Evolutionary conservation across 805 yeast species (phyloP), one percentile per base, ranked within the genome.

Genomic region (Spathaspora hagerdaliae): DNA sequence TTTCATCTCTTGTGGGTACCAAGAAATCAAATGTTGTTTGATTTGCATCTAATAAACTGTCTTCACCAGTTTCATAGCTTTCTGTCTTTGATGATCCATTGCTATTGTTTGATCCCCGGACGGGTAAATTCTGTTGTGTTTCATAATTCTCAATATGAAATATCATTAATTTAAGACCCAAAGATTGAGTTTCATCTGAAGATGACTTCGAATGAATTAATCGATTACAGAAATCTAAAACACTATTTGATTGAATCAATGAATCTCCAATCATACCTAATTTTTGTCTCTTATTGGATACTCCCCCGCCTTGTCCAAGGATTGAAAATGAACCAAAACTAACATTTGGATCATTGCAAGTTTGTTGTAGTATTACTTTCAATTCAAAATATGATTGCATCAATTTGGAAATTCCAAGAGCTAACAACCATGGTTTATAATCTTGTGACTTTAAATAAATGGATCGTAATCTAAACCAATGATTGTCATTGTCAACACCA

Each of bases 381-480:
- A 69, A 44, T 4, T 42, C 40, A 47, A 60, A 75, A 45, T 61
- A 75, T 2, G 62, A 41, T 1, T 44, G 35, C 0, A 75, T 29
- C 2, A 78, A 49, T 35, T 54, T 62, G 0, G 63, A 45, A 7
- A 72, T 27, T 0, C 78, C 79, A 7, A 56, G 43, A 1, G 63
- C 43, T 4, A 68, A 49, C 10, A 79, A 55, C 84, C 84, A 80
- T 0, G 69, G 58, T 7, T 48, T 51, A 37, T 45, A 39, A 29
- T 55, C 39, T 11, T 43, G 32, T 5, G 49, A 39, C 6, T 63
- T 51, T 33, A 65, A 49, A 36, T 49, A 54, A 1, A 66, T 55
- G 6, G 61, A 49, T 6, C 45, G 50, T 9, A 67, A 49, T 7
- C 51, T 45, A 39, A 62, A 65, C 71, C 71, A 63, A 19, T 55